A percentile compares a stretch with the other conserved stretches of the same genome.
These are phyloP conservation scores for Ceratobasidium sp. DNA, from an alignment of 1,284 basidiomycete species.

Conservation along the genomic window DNA sequence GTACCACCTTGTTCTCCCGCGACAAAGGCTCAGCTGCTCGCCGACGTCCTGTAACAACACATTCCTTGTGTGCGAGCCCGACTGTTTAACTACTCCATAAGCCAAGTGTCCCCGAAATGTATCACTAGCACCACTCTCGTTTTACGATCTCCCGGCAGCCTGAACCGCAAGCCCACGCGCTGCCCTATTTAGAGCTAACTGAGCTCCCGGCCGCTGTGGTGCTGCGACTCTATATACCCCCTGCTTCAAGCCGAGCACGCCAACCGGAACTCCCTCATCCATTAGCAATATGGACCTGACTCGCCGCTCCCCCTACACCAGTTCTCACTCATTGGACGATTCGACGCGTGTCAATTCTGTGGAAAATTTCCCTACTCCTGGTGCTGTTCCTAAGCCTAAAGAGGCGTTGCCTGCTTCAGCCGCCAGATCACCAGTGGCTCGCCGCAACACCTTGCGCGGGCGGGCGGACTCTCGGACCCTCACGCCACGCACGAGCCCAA, in stretches of 20 bases:
- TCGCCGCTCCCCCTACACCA: slow-evolving; percentile 4
- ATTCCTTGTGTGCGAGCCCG: too few relatives aligned
- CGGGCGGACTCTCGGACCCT: slow-evolving; percentile 12
- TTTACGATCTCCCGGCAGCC: neutral
- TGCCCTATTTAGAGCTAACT: neutral
- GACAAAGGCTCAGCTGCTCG: slow-evolving; percentile 7
- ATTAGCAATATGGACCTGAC: neutral
- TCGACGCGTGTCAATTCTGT: slow-evolving; percentile 10
- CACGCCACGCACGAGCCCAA: slow-evolving; percentile 12
- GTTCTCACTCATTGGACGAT: slow-evolving; percentile 8
- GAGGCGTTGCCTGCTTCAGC: neutral
- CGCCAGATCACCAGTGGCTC: slow-evolving; percentile 5
- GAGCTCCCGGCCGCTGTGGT: neutral
- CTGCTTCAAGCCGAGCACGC: neutral
- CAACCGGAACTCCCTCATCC: neutral
- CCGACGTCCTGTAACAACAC: neutral
- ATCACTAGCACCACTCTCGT: neutral
- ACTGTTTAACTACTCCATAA: neutral
- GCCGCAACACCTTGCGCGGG: slow-evolving; percentile 21
- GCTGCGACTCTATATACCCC: neutral
- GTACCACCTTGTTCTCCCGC: neutral
- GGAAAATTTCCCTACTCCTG: slow-evolving; percentile 2
- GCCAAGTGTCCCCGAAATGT: neutral
- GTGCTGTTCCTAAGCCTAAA: neutral
- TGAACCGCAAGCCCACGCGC: neutral